A percentile compares a stretch with the other conserved stretches of the same genome.
These are phyloP conservation scores for Ascochyta viciae-villosae DNA, from an alignment of 2,329 filamentous ascomycete genomes.

Conservation along the genomic window DNA sequence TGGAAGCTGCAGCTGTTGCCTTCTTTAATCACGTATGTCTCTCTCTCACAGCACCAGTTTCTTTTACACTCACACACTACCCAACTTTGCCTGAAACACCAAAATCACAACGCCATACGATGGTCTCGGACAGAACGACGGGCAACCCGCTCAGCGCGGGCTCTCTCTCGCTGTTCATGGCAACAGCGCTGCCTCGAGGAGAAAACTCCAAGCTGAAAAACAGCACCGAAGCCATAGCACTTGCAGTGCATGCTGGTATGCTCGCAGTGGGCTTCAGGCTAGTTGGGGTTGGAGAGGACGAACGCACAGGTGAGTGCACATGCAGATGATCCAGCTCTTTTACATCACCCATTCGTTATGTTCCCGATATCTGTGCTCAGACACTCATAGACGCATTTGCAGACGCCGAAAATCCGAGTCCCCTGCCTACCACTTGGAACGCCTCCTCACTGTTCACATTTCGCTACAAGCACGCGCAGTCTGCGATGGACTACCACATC, in stretches of 20 bases:
- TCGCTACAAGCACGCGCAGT: conserved; percentile 85
- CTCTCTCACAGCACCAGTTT: neutral
- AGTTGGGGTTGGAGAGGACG: conserved; percentile 83
- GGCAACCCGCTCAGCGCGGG: conserved; percentile 54
- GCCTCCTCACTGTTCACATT: conserved; percentile 75
- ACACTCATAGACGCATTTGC: conserved; percentile 62
- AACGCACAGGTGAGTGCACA: conserved; percentile 66
- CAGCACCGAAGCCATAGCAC: conserved; percentile 81
- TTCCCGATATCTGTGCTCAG: conserved; percentile 27
- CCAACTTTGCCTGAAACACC: neutral
- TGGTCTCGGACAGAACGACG: conserved; percentile 39
- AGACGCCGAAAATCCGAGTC: conserved; percentile 61
- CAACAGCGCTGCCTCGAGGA: conserved; percentile 51
- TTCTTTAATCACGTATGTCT: neutral
- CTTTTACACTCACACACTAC: neutral
- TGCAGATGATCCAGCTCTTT: neutral
- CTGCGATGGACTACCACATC: conserved; percentile 81
- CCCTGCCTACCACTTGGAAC: conserved; percentile 83
- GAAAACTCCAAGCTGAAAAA: conserved; percentile 62
- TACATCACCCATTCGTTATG: conserved; percentile 12
- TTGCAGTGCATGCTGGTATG: conserved; percentile 87
- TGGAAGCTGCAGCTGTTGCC: conserved; percentile 6
- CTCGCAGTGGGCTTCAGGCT: conserved; percentile 79
- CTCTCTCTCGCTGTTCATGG: conserved; percentile 54
- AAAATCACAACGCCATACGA: conserved; percentile 15